Evolutionary conservation across 768 basidiomycete genomes (phyloP).

Genomic region (Mycena filopes): DNA sequence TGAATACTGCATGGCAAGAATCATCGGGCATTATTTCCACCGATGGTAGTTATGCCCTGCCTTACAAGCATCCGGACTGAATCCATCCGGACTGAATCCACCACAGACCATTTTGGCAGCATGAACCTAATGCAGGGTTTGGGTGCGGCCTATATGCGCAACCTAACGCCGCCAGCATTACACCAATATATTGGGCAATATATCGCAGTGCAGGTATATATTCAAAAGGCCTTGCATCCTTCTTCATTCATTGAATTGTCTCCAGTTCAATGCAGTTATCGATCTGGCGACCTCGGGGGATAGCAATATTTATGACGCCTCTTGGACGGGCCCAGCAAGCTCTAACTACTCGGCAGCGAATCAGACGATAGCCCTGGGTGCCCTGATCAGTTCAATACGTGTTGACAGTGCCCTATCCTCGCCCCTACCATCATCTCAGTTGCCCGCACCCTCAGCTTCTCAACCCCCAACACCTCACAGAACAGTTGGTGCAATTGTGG

Average conservation of each 20-base stretch:
- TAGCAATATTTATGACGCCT: slow-evolving; percentile 23
- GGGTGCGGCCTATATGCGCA: background rate
- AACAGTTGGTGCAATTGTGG: no score
- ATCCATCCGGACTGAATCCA: background rate
- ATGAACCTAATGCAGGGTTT: slow-evolving; percentile 9
- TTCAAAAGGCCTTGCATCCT: background rate
- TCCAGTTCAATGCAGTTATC: slow-evolving; percentile 30
- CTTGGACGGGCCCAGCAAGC: slow-evolving; percentile 27
- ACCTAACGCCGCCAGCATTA: background rate
- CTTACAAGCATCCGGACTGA: background rate
- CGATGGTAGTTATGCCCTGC: background rate
- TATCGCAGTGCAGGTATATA: slow-evolving; percentile 12
- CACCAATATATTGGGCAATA: slow-evolving; percentile 8
- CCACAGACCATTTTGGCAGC: background rate
- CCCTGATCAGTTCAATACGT: slow-evolving; percentile 16
- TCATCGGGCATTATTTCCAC: background rate
- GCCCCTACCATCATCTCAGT: no score
- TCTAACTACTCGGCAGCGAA: background rate
- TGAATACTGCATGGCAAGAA: slow-evolving; percentile 5
- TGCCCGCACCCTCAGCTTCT: no score
- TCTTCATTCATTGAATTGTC: background rate
- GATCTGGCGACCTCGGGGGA: slow-evolving; percentile 26
- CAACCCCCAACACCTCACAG: no score
- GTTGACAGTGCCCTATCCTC: background rate
- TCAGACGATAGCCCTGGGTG: slow-evolving; percentile 19